phyloP scores from a whole-genome alignment of 192 early-diverging fungal genomes.

The Pilobolus umbonatus region DNA sequence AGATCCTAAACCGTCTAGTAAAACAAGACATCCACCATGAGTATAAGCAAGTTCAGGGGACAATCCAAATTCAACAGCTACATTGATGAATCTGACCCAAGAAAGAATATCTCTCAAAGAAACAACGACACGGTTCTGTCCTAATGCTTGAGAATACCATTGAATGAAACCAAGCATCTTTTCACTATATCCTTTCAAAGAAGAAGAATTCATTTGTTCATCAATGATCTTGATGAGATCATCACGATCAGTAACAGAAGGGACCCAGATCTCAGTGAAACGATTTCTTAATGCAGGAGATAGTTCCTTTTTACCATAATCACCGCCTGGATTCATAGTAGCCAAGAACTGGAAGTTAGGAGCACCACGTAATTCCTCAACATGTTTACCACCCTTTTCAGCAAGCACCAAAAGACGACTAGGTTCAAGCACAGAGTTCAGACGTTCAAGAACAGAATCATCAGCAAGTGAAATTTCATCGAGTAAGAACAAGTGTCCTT shows the following conservation, averaged over 20 bases:
- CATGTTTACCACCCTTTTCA: constrained; percentile 76
- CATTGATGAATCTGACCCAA: constrained; percentile 85
- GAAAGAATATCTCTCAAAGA: constrained; percentile 89
- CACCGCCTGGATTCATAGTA: constrained; percentile 99
- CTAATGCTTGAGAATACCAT: constrained; percentile 64
- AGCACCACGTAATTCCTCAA: constrained; percentile 65
- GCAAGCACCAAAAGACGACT: constrained; percentile 78
- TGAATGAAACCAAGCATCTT: constrained; percentile 79
- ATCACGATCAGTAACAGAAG: constrained; percentile 68
- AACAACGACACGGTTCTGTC: constrained; percentile 53
- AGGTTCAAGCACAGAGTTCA: constrained; percentile 94
- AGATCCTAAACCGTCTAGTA: constrained; percentile 89
- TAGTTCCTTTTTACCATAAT: constrained; percentile 98
- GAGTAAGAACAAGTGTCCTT: constrained; percentile 85
- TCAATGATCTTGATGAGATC: constrained; percentile 70
- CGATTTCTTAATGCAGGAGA: constrained; percentile 96
- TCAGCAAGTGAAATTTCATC: constrained; percentile 99
- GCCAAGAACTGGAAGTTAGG: constrained; percentile 87
- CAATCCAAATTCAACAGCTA: constrained; percentile 43
- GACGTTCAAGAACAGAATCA: constrained; percentile 94
- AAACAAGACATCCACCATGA: constrained; percentile 87
- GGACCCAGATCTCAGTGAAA: constrained; percentile 98
- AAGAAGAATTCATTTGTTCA: constrained; percentile 41
- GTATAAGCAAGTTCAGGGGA: constrained; percentile 54
- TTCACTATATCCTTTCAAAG: constrained; percentile 39